These are phyloP conservation scores for Acacia acuminata DNA, from an alignment of 306 rosid genomes.

Conservation along the genomic window DNA sequence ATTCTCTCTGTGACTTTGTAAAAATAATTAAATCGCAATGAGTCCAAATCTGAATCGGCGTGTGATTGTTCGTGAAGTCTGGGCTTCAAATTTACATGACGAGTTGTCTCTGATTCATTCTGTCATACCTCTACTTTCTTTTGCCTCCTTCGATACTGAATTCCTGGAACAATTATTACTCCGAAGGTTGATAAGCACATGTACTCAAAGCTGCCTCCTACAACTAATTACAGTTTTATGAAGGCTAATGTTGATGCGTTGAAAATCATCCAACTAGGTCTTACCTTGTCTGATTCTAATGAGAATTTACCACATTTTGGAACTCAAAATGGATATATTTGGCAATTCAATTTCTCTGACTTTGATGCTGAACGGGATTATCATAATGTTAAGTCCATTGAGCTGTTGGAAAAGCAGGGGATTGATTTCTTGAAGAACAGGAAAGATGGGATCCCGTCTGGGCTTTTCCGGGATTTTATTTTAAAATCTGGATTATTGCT, in stretches of 20 bases:
- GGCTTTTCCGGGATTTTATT: background rate
- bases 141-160: background rate
- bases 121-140: background rate
- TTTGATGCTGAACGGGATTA: background rate
- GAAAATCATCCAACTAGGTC: slow-evolving; percentile 16
- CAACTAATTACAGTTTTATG: too few relatives aligned
- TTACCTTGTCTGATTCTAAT: background rate
- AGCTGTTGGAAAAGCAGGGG: background rate
- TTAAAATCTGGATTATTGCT: too few relatives aligned
- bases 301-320: slow-evolving; percentile 17
- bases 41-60: too few relatives aligned
- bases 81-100: background rate
- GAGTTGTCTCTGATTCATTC: slow-evolving; percentile 1
- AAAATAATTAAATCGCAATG: too few relatives aligned
- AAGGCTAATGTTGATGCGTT: background rate
- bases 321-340: background rate
- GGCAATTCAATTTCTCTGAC: slow-evolving; percentile 6
- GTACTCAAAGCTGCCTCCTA: too few relatives aligned
- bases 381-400: background rate
- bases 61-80: too few relatives aligned
- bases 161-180: slow-evolving; percentile 1
- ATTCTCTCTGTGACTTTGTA: too few relatives aligned
- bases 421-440: slow-evolving; percentile 9
- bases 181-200: too few relatives aligned
- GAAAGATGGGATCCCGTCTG: background rate